Conservation (phyloP, 495 filamentous ascomycete genomes). For the Choiromyces venosus region DNA sequence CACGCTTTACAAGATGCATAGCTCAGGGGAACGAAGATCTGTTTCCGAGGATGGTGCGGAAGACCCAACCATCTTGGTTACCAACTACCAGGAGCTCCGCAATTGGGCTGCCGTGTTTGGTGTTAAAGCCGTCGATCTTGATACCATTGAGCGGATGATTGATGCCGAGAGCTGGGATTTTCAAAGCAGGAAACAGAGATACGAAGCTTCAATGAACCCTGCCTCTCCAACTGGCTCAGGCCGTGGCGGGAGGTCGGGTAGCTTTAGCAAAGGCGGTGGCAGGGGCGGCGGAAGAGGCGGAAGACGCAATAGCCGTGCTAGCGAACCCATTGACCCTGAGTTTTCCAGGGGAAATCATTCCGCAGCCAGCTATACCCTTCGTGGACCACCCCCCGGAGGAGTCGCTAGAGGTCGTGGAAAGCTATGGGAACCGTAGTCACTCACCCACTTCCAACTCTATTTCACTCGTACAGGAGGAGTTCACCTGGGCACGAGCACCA, state of each 20-base stretch:
- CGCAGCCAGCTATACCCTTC: constrained; percentile 18
- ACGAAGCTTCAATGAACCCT: constrained; percentile 21
- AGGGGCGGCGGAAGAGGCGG: constrained; percentile 16
- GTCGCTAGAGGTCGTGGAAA: constrained; percentile 39
- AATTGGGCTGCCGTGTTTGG: constrained; percentile 58
- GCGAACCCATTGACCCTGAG: constrained; percentile 5
- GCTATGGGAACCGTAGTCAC: constrained; percentile 38
- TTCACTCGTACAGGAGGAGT: not conserved
- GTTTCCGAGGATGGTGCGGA: constrained; percentile 43
- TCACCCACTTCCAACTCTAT: not conserved
- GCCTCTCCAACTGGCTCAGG: not conserved
- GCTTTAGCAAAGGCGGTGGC: constrained; percentile 14
- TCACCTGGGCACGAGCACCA: not conserved
- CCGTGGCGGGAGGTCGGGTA: constrained; percentile 7
- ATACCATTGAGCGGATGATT: constrained; percentile 23
- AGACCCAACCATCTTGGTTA: constrained; percentile 50
- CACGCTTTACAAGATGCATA: constrained; percentile 57
- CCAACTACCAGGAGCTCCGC: constrained; percentile 55
- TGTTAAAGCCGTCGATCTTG: constrained; percentile 52
- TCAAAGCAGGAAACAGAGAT: constrained; percentile 21
- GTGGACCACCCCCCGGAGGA: constrained; percentile 31
- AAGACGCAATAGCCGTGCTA: constrained; percentile 17
- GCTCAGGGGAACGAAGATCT: constrained; percentile 46
- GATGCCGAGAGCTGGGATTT: constrained; percentile 36
- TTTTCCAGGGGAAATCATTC: constrained; percentile 12